phyloP scores from a whole-genome alignment of 2,329 filamentous ascomycete genomes.

The Fusarium continuum region DNA sequence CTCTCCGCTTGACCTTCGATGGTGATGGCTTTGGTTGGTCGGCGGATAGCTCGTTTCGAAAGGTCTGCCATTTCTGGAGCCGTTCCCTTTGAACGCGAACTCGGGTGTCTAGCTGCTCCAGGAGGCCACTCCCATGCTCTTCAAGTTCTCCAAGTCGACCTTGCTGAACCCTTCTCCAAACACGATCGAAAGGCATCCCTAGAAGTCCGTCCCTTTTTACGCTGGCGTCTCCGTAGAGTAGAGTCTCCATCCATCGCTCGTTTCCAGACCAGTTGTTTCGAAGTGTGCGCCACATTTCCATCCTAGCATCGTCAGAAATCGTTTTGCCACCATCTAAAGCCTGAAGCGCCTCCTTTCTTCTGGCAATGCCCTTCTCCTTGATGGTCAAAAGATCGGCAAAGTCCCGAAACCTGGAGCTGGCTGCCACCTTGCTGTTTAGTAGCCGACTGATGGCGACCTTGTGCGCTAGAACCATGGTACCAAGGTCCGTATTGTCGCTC shows the following conservation, averaged over 20 bases:
- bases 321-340: constrained; percentile 45
- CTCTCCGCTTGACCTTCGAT: constrained; percentile 33
- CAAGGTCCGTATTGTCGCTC: constrained; percentile 63
- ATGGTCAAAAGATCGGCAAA: constrained; percentile 71
- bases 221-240: constrained; percentile 72
- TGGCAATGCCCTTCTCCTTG: constrained; percentile 68
- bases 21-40: constrained; percentile 39
- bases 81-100: constrained; percentile 73
- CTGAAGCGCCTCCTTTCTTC: constrained; percentile 60
- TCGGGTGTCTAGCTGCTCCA: constrained; percentile 76
- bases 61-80: constrained; percentile 78
- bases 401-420: constrained; percentile 66
- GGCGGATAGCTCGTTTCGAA: constrained; percentile 61
- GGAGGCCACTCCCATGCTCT: constrained; percentile 59
- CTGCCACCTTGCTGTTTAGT: constrained; percentile 67
- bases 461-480: constrained; percentile 77
- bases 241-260: constrained; percentile 74
- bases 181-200: constrained; percentile 70
- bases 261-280: constrained; percentile 82
- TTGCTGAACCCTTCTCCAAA: constrained; percentile 74
- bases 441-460: constrained; percentile 69
- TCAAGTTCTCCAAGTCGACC: constrained; percentile 67
- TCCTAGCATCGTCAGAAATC: constrained; percentile 54
- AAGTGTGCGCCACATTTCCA: constrained; percentile 67
- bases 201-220: constrained; percentile 70